A percentile compares a stretch with the other conserved stretches of the same genome.
Evolutionary conservation across 2,329 filamentous ascomycete species (phyloP).

Genomic region (Sporothrix phasma): DNA sequence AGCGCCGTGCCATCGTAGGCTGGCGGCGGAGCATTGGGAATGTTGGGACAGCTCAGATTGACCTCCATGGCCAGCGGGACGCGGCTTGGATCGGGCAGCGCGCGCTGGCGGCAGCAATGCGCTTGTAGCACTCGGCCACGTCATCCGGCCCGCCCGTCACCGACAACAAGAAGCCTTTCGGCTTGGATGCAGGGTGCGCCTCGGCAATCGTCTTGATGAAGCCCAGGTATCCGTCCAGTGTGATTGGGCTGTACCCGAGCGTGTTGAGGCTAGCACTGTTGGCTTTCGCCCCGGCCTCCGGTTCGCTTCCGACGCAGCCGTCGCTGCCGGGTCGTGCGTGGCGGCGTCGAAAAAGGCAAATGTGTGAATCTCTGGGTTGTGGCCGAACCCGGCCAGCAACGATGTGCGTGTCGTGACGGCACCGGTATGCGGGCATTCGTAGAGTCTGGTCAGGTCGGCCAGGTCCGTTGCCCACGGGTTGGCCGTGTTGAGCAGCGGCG

Average conservation of each 20-base stretch:
- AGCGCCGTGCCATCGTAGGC: slow-evolving; percentile 52
- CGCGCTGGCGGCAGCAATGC: slow-evolving; percentile 33
- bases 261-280: slow-evolving; percentile 52
- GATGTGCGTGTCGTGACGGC: slow-evolving; percentile 67
- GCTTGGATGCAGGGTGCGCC: slow-evolving; percentile 10
- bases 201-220: slow-evolving; percentile 42
- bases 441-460: slow-evolving; percentile 51
- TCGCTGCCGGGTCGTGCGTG: slow-evolving; percentile 20
- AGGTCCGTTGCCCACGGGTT: slow-evolving; percentile 64
- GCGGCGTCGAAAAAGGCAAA: slow-evolving; percentile 51
- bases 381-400: slow-evolving; percentile 52
- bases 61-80: slow-evolving; percentile 59
- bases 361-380: slow-evolving; percentile 51
- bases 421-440: slow-evolving; percentile 52
- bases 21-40: slow-evolving; percentile 55
- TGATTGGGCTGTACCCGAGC: slow-evolving; percentile 61
- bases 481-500: slow-evolving; percentile 64
- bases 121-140: slow-evolving; percentile 45
- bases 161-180: slow-evolving; percentile 58
- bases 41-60: slow-evolving; percentile 73
- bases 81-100: slow-evolving; percentile 22
- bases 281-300: slow-evolving; percentile 12
- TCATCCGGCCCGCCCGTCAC: slow-evolving; percentile 56
- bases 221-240: slow-evolving; percentile 47
- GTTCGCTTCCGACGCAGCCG: slow-evolving; percentile 10